These are phyloP conservation scores for Phytophthora sojae DNA, from an alignment of 352 stramenopile genomes.

Conservation along the genomic window DNA sequence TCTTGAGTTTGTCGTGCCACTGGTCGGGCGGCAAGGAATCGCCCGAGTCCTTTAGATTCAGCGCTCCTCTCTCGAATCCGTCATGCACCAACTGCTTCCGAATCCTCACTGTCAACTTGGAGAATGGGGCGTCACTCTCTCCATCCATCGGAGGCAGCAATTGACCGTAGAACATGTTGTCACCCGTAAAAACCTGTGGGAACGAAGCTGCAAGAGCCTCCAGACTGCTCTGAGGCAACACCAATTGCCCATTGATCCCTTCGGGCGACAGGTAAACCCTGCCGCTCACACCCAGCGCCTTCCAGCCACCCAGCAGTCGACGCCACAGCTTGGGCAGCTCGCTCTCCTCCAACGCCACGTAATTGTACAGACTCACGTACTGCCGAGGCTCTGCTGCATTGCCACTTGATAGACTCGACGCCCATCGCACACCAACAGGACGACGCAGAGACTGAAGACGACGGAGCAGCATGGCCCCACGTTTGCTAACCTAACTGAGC, in stretches of 20 bases:
- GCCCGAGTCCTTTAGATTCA: slow-evolving; percentile 31
- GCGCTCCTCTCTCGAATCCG: slow-evolving; percentile 53
- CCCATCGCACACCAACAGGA: neutral
- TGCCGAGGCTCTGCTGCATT: slow-evolving; percentile 23
- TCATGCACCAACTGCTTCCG: slow-evolving; percentile 92
- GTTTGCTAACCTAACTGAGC: no score
- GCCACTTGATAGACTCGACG: slow-evolving; percentile 7
- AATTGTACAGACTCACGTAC: slow-evolving; percentile 63
- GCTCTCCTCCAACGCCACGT: slow-evolving; percentile 40
- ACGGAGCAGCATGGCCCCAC: slow-evolving; percentile 21
- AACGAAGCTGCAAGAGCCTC: slow-evolving; percentile 24
- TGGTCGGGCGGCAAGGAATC: slow-evolving; percentile 13
- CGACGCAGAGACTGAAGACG: slow-evolving; percentile 11
- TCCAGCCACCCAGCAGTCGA: slow-evolving; percentile 47
- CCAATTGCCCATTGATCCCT: slow-evolving; percentile 95
- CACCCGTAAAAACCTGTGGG: slow-evolving; percentile 7
- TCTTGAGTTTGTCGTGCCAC: slow-evolving; percentile 53
- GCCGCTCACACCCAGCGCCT: slow-evolving; percentile 52
- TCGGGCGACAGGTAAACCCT: slow-evolving; percentile 93
- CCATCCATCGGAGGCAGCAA: slow-evolving; percentile 1
- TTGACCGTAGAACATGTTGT: slow-evolving; percentile 26
- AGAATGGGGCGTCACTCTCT: slow-evolving; percentile 46
- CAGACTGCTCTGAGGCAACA: slow-evolving; percentile 86
- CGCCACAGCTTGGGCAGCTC: slow-evolving; percentile 42
- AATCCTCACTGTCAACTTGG: slow-evolving; percentile 91